Base-by-base conservation (phyloP, 805 yeast species). In the Kockiozyma suomiensis region DNA sequence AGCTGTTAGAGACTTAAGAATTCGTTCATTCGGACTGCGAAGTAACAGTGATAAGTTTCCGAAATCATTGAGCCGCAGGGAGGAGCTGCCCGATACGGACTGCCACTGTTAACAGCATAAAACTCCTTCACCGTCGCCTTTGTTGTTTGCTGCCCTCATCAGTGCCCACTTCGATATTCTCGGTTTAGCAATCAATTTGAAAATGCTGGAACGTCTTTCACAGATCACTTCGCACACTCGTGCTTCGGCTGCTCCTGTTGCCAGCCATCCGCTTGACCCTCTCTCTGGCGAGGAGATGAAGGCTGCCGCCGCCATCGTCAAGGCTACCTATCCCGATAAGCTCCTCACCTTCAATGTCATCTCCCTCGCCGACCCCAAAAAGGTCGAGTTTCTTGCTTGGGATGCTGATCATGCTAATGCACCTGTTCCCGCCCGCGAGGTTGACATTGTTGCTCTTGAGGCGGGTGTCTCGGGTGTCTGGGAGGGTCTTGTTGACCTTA, bases 341-440 rank as follows among this genome's bases (percentile, higher is more conserved):
- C n/a, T 30, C 15, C 75, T 86, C 61, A 69, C 79, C 40, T 87
- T 86, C 79, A 87, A 87, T 75, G 85, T 89, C 37, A 79, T 87
- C 64, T 84, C 91, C 41, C 75, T 87, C 56, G 80, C 82, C 70
- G 93, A 87, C 75, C 93, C 93, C 63, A 75, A 83, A 61, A 87
- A 87, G 74, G 76, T 75, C 61, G 82, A 81, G 5, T 86, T 77
- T 75, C 79, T 84, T 64, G 80, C 78, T 50, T 87, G 91, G 91
- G 88, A 85, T 66, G 71, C 78, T 50, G 76, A 75, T 58, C 66
- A 67, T 5, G 68, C 23, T 23, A 58, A 61, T 12, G 56, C 54
- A 13, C 86, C 86, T 25, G 78, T 85, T n/a, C 92, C 92, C 26
- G 86, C 86, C 58, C 79, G 93, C 73, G 75, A 85, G 69, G 89